Evolutionary conservation across 805 yeast species (phyloP).

Genomic region (Wickerhamomyces ciferrii): DNA sequence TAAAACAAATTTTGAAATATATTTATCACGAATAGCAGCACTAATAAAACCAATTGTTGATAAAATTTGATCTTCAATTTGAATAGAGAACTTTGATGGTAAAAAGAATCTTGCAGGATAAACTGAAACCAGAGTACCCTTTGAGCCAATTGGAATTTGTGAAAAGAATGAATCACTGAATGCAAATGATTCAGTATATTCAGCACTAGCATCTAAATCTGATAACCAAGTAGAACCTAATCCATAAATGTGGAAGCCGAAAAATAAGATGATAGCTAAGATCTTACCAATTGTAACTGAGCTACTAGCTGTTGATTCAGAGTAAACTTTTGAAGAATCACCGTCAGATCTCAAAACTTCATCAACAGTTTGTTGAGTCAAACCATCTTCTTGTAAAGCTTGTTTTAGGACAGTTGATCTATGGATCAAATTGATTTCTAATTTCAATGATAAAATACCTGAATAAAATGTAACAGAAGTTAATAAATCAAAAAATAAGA

Average conservation of each 20-base stretch:
- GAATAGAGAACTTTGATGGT: slow-evolving; percentile 50
- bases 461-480: slow-evolving; percentile 77
- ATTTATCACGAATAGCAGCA: slow-evolving; percentile 69
- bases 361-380: slow-evolving; percentile 67
- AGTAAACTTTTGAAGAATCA: slow-evolving; percentile 20
- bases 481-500: slow-evolving; percentile 65
- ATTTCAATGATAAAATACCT: slow-evolving; percentile 79
- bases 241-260: slow-evolving; percentile 62
- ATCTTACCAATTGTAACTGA: slow-evolving; percentile 52
- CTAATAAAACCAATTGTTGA: slow-evolving; percentile 51
- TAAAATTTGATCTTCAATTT: slow-evolving; percentile 56
- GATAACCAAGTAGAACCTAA: slow-evolving; percentile 70
- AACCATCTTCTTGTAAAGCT: slow-evolving; percentile 90
- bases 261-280: slow-evolving; percentile 51
- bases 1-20: slow-evolving; percentile 73
- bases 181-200: slow-evolving; percentile 10
- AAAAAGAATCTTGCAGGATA: slow-evolving; percentile 52
- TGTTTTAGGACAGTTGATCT: slow-evolving; percentile 71
- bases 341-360: slow-evolving; percentile 40
- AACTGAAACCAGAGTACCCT: slow-evolving; percentile 52
- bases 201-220: slow-evolving; percentile 31
- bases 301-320: slow-evolving; percentile 31
- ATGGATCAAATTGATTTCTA: slow-evolving; percentile 83
- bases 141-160: slow-evolving; percentile 31
- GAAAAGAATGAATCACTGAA: slow-evolving; percentile 21